Base-by-base conservation (phyloP, 805 yeast species). In the Torulaspora gathmanii region DNA sequence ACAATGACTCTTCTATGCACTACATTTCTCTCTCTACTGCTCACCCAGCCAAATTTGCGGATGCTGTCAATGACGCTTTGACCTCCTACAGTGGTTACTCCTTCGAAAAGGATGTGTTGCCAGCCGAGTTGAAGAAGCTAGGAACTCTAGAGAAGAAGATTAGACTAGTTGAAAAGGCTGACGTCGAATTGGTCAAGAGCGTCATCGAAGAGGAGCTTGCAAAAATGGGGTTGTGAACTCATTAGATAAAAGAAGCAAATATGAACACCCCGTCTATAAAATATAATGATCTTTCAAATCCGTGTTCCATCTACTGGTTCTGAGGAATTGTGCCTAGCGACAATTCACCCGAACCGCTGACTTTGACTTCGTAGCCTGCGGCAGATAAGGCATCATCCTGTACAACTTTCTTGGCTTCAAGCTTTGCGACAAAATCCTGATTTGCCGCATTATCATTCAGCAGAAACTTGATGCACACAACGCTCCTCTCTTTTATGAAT, bases 31-130 rank as follows among this genome's bases (percentile, higher is more conserved):
- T 93, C 47, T 85, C 97, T 9, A 93, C 99, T 38, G 99, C 99
- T 7, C 99, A 93, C 65, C 99, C 99, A 34, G 99, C 99, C 49
- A 93, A 93, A 70, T 93, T 93, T 61, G 86, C 96, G 20, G 97
- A 88, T 52, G 99, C 96, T 40, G 99, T 93, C 20, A 83, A 90
- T 66, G 70, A 77, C 56, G 88, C 98, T 2, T 74, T 93, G 53
- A 63, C 68, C 37, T 74, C 74, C 1, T 74, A 80, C 50, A 78
- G 74, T 10, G 89, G 79, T 16, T 93, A 93, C 70, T 79, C 89
- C 3, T 93, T 93, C 61, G 96, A 88, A 59, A 74, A 74, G 39
- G 88, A 87, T 55, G 97, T 93, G 16, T 75, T 93, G 45, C 98
- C 99, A 30, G 86, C 74, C 23, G 96, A 88, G 69, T 78, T 93